These are phyloP conservation scores for Aspergillus phoenicis DNA, from an alignment of 2,329 filamentous ascomycete genomes.

Conservation along the genomic window DNA sequence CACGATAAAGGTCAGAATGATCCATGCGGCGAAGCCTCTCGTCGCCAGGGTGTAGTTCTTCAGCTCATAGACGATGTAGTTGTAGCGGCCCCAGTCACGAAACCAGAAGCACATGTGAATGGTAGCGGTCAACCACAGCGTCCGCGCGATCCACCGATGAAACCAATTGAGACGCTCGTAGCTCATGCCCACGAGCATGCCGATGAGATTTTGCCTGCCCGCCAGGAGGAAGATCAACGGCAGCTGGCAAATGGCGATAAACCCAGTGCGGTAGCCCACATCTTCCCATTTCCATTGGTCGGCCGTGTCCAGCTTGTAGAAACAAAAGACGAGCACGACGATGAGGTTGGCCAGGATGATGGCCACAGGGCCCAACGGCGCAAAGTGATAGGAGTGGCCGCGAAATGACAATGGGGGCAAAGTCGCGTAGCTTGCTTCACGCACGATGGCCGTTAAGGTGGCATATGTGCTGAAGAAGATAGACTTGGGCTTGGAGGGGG, in stretches of 20 bases:
- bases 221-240: constrained; percentile 60
- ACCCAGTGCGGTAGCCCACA: constrained; percentile 59
- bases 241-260: constrained; percentile 56
- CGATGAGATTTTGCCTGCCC: constrained; percentile 59
- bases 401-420: constrained; percentile 40
- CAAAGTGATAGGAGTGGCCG: constrained; percentile 37
- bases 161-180: constrained; percentile 57
- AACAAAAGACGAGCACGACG: constrained; percentile 56
- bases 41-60: constrained; percentile 52
- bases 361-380: constrained; percentile 43
- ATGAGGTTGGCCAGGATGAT: constrained; percentile 49
- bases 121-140: constrained; percentile 55
- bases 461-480: constrained; percentile 52
- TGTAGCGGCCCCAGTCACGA: constrained; percentile 53
- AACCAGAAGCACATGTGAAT: constrained; percentile 61
- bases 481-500: constrained; percentile 58
- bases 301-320: constrained; percentile 57
- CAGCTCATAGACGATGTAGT: constrained; percentile 54
- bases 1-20: constrained; percentile 55
- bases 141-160: constrained; percentile 55
- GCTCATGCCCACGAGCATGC: constrained; percentile 49
- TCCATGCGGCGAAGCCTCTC: constrained; percentile 56
- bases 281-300: constrained; percentile 57
- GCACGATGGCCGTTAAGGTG: constrained; percentile 56
- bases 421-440: constrained; percentile 55